These are phyloP conservation scores for Penicillium riverlandense DNA, from an alignment of 495 filamentous ascomycete genomes.

Conservation along the genomic window DNA sequence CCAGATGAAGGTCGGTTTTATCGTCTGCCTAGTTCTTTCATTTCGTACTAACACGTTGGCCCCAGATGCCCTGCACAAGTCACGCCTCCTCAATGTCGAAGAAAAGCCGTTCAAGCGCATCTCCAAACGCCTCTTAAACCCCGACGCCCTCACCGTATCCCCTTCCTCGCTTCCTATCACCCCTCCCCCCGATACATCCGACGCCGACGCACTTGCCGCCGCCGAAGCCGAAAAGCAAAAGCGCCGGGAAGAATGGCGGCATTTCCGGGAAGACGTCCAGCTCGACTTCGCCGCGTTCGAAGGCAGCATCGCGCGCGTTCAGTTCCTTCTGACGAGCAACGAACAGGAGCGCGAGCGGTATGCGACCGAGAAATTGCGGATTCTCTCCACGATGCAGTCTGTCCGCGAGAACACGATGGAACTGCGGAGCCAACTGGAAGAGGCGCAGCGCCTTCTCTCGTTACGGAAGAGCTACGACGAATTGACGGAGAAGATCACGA, in stretches of 20 bases:
- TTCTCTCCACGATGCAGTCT: constrained; percentile 62
- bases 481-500: constrained; percentile 77
- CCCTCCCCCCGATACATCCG: constrained; percentile 60
- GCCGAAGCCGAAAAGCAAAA: constrained; percentile 37
- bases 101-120: constrained; percentile 89
- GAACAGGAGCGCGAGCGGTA: constrained; percentile 80
- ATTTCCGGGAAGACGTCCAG: constrained; percentile 71
- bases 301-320: constrained; percentile 77
- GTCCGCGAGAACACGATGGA: constrained; percentile 70
- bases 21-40: constrained; percentile 3
- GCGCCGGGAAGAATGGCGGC: constrained; percentile 46
- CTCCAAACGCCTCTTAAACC: constrained; percentile 65
- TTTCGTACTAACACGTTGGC: constrained; percentile 9
- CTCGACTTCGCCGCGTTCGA: constrained; percentile 91
- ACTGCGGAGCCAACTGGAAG: constrained; percentile 63
- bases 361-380: constrained; percentile 68
- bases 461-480: constrained; percentile 83
- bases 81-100: constrained; percentile 84
- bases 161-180: constrained; percentile 54
- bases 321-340: constrained; percentile 80
- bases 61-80: constrained; percentile 78
- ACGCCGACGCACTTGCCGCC: constrained; percentile 26
- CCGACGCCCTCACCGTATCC: constrained; percentile 50
- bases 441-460: constrained; percentile 66
- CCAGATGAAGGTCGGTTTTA: constrained; percentile 42